phyloP scores from a whole-genome alignment of 1,139 yeast species.

The Candida sojae region DNA sequence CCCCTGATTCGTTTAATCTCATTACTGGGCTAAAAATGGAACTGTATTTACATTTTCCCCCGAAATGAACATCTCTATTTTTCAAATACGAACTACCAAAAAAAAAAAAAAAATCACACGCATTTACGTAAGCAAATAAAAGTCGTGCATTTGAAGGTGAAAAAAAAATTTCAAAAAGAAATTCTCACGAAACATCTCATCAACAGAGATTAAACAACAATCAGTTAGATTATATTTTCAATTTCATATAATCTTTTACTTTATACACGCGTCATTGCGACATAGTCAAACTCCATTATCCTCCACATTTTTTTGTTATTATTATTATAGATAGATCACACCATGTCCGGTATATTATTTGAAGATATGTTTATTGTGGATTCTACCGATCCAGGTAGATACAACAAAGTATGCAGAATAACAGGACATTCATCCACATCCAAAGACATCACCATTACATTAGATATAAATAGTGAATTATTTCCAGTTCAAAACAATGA shows the following conservation, averaged over 20 bases:
- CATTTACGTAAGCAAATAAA: neutral
- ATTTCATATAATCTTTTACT: neutral
- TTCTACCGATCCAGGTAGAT: constrained; percentile 84
- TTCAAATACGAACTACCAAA: neutral
- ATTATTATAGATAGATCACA: constrained; percentile 3
- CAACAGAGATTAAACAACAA: neutral
- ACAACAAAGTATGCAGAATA: constrained; percentile 89
- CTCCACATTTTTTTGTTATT: neutral
- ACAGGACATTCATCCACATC: constrained; percentile 87
- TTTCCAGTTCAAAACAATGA: constrained; percentile 83
- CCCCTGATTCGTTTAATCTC: neutral
- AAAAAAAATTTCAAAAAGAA: constrained; percentile 2
- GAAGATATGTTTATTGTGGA: constrained; percentile 92
- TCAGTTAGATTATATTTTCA: neutral
- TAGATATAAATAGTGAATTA: constrained; percentile 90
- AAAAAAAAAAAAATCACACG: neutral
- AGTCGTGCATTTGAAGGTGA: neutral
- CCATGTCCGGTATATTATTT: constrained; percentile 81
- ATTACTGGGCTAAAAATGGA: constrained; percentile 6
- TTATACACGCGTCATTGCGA: neutral
- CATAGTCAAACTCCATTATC: neutral
- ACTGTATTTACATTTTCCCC: constrained; percentile 2
- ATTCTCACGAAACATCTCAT: constrained; percentile 3
- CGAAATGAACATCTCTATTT: neutral
- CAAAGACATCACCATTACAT: constrained; percentile 78